Evolutionary conservation across 441 rosid genomes (phyloP).

Genomic region (Kokia cookei): DNA sequence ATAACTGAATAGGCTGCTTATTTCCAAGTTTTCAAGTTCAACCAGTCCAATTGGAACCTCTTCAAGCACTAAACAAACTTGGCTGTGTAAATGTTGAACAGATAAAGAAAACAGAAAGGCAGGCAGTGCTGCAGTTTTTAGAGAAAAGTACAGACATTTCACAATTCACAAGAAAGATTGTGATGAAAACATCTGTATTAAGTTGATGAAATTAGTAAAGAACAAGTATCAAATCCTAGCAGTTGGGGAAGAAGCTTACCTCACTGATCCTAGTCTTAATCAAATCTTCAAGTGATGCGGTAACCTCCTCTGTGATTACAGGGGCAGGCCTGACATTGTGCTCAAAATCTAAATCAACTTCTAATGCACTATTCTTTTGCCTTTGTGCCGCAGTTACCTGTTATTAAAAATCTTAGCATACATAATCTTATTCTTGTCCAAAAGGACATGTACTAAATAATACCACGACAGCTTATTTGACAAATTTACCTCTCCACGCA

Average conservation of each 20-base stretch:
- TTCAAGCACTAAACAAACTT: neutral
- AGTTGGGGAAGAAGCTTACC: constrained; percentile 32
- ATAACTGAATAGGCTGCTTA: neutral
- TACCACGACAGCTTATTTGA: neutral
- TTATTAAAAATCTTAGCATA: constrained; percentile 4
- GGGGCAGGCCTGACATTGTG: constrained; percentile 93
- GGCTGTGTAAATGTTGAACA: neutral
- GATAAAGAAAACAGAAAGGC: neutral
- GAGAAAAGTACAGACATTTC: neutral
- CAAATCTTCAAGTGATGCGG: constrained; percentile 83
- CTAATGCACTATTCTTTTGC: constrained; percentile 89
- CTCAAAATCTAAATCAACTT: constrained; percentile 93
- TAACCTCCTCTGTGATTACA: constrained; percentile 89
- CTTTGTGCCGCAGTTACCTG: constrained; percentile 83
- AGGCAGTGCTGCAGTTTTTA: neutral
- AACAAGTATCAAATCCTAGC: constrained; percentile 4
- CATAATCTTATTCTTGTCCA: neutral
- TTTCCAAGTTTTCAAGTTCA: neutral
- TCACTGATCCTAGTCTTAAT: constrained; percentile 67
- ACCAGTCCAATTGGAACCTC: neutral
- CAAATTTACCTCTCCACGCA: constrained; percentile 89
- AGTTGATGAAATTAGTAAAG: neutral
- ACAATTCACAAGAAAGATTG: neutral
- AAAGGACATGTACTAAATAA: neutral
- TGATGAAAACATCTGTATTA: neutral